phyloP scores from a whole-genome alignment of 306 rosid genomes.

The Rosa multiflora region DNA sequence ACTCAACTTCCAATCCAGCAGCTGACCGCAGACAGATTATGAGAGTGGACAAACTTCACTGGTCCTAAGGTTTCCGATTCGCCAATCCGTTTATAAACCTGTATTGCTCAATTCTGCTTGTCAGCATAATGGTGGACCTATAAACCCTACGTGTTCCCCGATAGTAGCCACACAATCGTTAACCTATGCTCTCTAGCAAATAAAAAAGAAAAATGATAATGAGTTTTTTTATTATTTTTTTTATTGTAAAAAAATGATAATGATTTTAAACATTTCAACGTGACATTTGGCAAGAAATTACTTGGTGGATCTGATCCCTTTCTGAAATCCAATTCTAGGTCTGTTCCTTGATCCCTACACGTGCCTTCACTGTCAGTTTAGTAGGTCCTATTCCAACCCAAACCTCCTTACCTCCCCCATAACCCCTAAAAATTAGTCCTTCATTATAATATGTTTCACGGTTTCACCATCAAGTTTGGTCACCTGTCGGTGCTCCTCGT shows the following conservation, averaged over 20 bases:
- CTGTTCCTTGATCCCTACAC: neutral
- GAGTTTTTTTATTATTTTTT: no score
- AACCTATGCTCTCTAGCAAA: neutral
- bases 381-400: neutral
- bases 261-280: neutral
- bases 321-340: neutral
- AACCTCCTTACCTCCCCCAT: neutral
- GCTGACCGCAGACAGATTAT: no score
- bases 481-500: neutral
- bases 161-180: neutral
- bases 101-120: no score
- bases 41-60: no score
- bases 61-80: no score
- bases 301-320: neutral
- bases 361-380: neutral
- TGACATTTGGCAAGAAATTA: neutral
- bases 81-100: no score
- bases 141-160: no score
- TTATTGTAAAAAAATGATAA: neutral
- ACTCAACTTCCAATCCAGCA: no score
- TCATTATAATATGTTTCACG: neutral
- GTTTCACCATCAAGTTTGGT: neutral
- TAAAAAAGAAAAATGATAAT: neutral
- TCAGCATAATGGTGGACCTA: no score
- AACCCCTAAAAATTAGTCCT: neutral